Evolutionary conservation across 2,329 filamentous ascomycete genomes (phyloP).

Genomic region (Fusarium anguioides): DNA sequence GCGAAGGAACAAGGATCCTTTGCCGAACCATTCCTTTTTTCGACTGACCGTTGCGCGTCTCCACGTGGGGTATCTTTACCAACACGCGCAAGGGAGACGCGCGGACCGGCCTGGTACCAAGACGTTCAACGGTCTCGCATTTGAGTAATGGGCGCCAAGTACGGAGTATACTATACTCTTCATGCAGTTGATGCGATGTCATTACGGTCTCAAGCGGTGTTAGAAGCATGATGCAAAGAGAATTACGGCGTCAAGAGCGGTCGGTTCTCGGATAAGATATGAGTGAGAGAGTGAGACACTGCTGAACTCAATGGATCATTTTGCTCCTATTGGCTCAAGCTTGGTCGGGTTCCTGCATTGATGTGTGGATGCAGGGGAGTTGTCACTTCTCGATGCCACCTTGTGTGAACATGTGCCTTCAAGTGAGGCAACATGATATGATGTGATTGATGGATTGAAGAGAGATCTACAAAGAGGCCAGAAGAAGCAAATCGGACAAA

Average conservation of each 20-base stretch:
- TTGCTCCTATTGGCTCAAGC: conserved; percentile 10
- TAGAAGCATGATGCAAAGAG: background rate
- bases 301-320: background rate
- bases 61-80: conserved; percentile 22
- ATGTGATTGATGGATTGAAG: conserved; percentile 20
- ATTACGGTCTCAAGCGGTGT: background rate
- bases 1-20: conserved; percentile 12
- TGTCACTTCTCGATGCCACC: conserved; percentile 7
- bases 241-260: conserved; percentile 6
- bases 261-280: background rate
- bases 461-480: background rate
- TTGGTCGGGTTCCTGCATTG: conserved; percentile 45
- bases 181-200: background rate
- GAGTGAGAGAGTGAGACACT: background rate
- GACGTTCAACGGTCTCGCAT: conserved; percentile 25
- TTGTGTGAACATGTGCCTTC: conserved; percentile 11
- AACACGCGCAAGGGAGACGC: conserved; percentile 18
- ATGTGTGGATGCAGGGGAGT: conserved; percentile 37
- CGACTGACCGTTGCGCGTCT: conserved; percentile 21
- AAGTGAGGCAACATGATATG: conserved; percentile 9
- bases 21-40: conserved; percentile 3
- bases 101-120: conserved; percentile 25
- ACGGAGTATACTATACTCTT: too few species aligned
- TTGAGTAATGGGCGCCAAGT: background rate
- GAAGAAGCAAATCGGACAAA: conserved; percentile 1